Conservation (phyloP, 108 stramenopile genomes). For the Craspedostauros australis region DNA sequence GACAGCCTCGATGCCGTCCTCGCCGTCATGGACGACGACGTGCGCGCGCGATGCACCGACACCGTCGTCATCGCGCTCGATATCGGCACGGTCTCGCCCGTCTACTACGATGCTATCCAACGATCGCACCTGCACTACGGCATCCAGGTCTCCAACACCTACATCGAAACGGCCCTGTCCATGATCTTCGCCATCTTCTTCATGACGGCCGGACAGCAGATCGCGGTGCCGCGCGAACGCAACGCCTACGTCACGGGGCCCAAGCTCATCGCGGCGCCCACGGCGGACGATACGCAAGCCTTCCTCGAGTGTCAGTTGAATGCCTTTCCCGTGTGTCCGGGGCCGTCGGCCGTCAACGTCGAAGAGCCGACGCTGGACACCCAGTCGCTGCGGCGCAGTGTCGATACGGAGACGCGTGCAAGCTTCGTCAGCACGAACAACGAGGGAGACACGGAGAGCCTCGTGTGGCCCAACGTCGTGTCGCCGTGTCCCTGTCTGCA, state of each 20-base stretch:
- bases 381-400: too few species aligned
- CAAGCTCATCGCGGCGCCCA: conserved; percentile 6
- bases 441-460: too few species aligned
- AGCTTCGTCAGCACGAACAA: too few species aligned
- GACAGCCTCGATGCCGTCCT: background rate
- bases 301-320: conserved; percentile 7
- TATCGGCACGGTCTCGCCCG: conserved; percentile 1
- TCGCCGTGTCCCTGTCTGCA: conserved; percentile 14
- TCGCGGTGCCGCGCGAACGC: conserved; percentile 4
- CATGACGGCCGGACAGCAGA: conserved; percentile 16
- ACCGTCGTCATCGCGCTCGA: background rate
- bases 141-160: too few species aligned
- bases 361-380: too few species aligned
- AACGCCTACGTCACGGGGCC: conserved; percentile 10
- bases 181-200: conserved; percentile 14
- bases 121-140: conserved; percentile 12
- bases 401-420: too few species aligned
- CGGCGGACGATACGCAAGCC: too few species aligned
- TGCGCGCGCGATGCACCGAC: conserved; percentile 1
- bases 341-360: background rate
- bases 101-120: conserved; percentile 11
- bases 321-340: conserved; percentile 26
- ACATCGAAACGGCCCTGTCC: background rate
- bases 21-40: background rate
- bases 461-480: too few species aligned